Conservation (phyloP, 306 rosid species). For the Quercus suber region DNA sequence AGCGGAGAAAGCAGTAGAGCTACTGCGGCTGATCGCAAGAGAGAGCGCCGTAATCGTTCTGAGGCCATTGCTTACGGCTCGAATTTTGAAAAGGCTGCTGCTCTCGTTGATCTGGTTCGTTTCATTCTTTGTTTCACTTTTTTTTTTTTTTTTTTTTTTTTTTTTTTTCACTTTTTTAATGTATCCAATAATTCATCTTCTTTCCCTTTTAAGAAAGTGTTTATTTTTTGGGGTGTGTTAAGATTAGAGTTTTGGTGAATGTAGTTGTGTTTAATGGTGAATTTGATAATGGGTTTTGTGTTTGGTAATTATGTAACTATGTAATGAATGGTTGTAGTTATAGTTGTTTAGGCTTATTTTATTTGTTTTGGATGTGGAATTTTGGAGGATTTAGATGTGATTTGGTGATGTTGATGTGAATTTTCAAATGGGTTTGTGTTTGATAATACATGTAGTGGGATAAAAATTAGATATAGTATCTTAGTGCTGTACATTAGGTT, state of each 20-base stretch:
- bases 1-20: slow-evolving; percentile 54
- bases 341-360: neutral
- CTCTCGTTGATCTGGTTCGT: slow-evolving; percentile 84
- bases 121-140: neutral
- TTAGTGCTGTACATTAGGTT: too few species aligned
- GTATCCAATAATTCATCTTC: neutral
- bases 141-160: too few species aligned
- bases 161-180: neutral
- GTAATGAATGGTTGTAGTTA: neutral
- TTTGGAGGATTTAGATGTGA: neutral
- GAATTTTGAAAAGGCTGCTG: slow-evolving; percentile 74
- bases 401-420: neutral
- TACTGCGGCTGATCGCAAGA: neutral
- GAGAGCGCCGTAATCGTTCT: slow-evolving; percentile 33
- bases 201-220: neutral
- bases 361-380: neutral
- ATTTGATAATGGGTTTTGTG: neutral
- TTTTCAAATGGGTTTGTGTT: neutral
- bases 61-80: slow-evolving; percentile 78
- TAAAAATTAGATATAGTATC: neutral
- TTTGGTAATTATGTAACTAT: neutral
- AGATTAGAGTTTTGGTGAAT: neutral
- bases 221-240: neutral
- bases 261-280: neutral
- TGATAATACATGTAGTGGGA: neutral